phyloP scores from a whole-genome alignment of 1,139 yeast genomes.

The Geotrichum aggregatum region DNA sequence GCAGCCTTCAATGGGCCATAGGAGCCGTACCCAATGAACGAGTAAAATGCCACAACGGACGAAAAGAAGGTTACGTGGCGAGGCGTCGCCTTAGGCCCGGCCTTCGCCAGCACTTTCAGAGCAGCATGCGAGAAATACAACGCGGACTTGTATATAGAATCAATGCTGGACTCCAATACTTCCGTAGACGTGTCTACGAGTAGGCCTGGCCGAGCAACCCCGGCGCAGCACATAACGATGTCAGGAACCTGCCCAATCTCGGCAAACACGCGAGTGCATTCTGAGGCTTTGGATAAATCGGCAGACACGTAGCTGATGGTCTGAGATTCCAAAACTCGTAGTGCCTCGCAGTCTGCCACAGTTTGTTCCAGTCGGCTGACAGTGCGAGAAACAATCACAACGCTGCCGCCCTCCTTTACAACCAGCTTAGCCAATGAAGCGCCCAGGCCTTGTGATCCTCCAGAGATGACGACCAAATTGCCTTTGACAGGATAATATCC shows the following conservation, averaged over 20 bases:
- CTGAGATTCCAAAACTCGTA: conserved; percentile 35
- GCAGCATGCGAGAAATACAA: conserved; percentile 63
- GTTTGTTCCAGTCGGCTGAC: conserved; percentile 51
- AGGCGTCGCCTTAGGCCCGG: conserved; percentile 22
- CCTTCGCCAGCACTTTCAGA: conserved; percentile 43
- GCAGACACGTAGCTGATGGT: conserved; percentile 50
- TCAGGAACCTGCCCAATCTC: conserved; percentile 50
- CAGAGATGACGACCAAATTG: conserved; percentile 71
- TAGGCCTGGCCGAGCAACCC: conserved; percentile 75
- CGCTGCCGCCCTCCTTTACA: conserved; percentile 55
- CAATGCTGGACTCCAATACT: conserved; percentile 59
- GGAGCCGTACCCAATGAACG: conserved; percentile 86
- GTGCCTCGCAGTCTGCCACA: conserved; percentile 44
- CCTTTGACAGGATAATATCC: conserved; percentile 24
- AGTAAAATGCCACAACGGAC: conserved; percentile 75
- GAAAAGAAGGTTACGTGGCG: conserved; percentile 74
- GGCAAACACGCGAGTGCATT: conserved; percentile 46
- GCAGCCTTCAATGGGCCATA: conserved; percentile 91
- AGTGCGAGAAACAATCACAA: conserved; percentile 73
- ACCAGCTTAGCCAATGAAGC: conserved; percentile 65
- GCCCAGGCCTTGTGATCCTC: conserved; percentile 96
- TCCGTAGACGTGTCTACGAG: conserved; percentile 61
- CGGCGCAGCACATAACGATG: conserved; percentile 80
- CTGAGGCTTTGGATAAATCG: conserved; percentile 58
- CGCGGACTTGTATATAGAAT: conserved; percentile 69